Evolutionary conservation across 306 rosid genomes (phyloP), one percentile per base, ranked within the genome.

Genomic region (Alnus glutinosa): DNA sequence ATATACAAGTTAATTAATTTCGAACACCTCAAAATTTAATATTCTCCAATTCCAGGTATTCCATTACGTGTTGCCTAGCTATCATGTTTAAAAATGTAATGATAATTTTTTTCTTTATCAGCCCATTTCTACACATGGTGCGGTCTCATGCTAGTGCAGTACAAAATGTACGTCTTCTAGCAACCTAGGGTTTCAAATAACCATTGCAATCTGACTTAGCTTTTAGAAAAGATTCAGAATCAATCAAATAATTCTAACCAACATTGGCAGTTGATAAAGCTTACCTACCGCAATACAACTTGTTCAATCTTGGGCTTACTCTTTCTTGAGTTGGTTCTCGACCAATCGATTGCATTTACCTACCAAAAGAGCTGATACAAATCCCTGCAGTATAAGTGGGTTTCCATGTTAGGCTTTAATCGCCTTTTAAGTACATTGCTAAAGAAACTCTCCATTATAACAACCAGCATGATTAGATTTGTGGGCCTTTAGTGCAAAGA

Each of bases 401-500:
- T 55, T 83, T 58, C 80, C 71, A 73, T 82, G 86, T 83, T 78
- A 75, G 77, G 84, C 79, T 86, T 82, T 81, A 85, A 80, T 81
- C 59, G 84, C 85, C 84, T 85, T 90, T 86, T 68, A 80, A 81
- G 66, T 73, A 74, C 81, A 84, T 70, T 74, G 80, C 75, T 79
- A 90, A 88, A 83, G 84, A 72, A 82, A 73, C 50, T 79, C 79
- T 88, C 89, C 93, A 83, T 88, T 87, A 82, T 88, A 92, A 92
- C 96, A 84, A 89, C 97, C 94, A 92, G 78, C 94, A 94, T 59
- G 98, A 94, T 94, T 92, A 85, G 91, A 89, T 88, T 71, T 83
- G 91, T 90, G 96, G 91, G 88, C 96, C 94, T 85, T 88, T 46
- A 72, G 23, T 36, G 14, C 44, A 5, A 37, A 34, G 46, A 64